phyloP scores from a whole-genome alignment of 1,139 yeast genomes.

The Protomyces inouyei region DNA sequence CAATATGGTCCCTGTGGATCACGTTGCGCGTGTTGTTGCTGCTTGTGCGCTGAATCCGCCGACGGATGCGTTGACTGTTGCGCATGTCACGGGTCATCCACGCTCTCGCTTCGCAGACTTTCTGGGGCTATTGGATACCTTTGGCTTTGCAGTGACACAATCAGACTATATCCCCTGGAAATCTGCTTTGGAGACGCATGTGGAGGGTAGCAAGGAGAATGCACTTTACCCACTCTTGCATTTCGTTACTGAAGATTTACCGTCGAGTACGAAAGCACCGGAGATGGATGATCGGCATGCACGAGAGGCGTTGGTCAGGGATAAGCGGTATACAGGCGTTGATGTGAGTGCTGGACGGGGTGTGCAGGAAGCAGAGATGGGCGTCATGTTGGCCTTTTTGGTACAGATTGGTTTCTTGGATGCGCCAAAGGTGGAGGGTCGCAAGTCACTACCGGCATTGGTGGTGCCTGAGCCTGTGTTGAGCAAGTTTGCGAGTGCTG shows the following conservation, averaged over 20 bases:
- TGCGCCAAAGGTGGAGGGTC: constrained; percentile 51
- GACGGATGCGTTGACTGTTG: constrained; percentile 53
- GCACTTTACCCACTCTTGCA: constrained; percentile 91
- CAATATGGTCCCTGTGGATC: constrained; percentile 97
- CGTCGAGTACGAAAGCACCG: constrained; percentile 88
- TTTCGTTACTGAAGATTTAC: constrained; percentile 86
- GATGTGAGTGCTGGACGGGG: constrained; percentile 70
- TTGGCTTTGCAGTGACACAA: constrained; percentile 64
- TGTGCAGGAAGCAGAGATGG: constrained; percentile 60
- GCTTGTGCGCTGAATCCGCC: constrained; percentile 82
- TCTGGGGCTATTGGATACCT: constrained; percentile 57
- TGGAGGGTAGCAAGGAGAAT: constrained; percentile 66
- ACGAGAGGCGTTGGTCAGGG: constrained; percentile 55
- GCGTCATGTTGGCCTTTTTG: constrained; percentile 74
- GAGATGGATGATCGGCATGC: constrained; percentile 88
- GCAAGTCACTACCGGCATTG: constrained; percentile 55
- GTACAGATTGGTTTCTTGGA: constrained; percentile 67
- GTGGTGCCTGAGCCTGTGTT: constrained; percentile 52
- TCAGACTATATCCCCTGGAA: constrained; percentile 78
- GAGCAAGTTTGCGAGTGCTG: constrained; percentile 65
- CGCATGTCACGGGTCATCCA: constrained; percentile 97
- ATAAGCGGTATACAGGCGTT: constrained; percentile 57
- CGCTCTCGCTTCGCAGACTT: constrained; percentile 74
- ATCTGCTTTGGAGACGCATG: constrained; percentile 64
- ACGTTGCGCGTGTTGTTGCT: constrained; percentile 85